A percentile compares a stretch with the other conserved stretches of the same genome.
Conservation (phyloP, 2,329 filamentous ascomycete species). For the Calonectria naviculata region DNA sequence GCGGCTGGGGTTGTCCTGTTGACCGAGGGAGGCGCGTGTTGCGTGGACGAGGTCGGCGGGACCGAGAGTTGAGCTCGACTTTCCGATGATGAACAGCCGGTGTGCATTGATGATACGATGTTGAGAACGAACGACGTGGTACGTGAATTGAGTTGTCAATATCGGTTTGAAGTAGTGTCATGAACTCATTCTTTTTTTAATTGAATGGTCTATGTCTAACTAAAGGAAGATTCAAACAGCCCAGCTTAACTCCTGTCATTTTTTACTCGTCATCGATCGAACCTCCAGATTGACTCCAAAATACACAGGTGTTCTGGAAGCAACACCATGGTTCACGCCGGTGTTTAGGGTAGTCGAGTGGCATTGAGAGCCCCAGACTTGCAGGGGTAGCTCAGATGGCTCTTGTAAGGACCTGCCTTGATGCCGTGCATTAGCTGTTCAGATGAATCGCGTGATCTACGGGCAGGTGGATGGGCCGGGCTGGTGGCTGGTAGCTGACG, state of each 20-base stretch:
- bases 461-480: neutral
- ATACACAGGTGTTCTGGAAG: neutral
- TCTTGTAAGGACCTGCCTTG: constrained; percentile 3
- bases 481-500: neutral
- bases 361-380: constrained; percentile 2
- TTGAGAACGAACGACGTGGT: neutral
- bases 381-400: constrained; percentile 3
- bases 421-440: constrained; percentile 3
- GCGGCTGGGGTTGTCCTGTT: neutral
- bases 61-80: neutral
- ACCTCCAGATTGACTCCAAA: too few relatives aligned
- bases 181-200: neutral
- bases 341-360: constrained; percentile 2
- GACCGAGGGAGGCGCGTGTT: neutral
- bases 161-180: neutral
- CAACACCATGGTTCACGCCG: constrained; percentile 1
- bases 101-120: neutral
- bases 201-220: neutral
- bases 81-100: neutral
- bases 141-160: neutral
- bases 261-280: neutral
- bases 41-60: neutral
- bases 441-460: constrained; percentile 8
- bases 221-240: too few relatives aligned
- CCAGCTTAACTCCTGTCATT: too few relatives aligned